Conservation (phyloP, 139 green algal species). For the Edaphochlamys debaryana region DNA sequence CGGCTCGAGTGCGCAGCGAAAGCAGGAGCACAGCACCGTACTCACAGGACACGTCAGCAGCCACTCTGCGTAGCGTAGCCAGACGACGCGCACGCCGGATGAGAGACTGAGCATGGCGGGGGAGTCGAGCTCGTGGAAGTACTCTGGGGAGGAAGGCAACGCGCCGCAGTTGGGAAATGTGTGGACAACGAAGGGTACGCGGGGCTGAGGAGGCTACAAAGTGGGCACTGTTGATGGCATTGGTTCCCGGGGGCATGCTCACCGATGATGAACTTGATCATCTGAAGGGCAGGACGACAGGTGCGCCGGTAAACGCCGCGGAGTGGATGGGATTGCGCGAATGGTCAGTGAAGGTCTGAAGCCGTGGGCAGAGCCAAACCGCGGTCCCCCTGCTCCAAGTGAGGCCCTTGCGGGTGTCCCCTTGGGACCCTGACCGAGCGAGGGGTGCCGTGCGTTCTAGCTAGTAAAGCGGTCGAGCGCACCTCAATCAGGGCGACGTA, state of each 20-base stretch:
- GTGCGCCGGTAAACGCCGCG: too few relatives aligned
- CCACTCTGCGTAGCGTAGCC: constrained; percentile 65
- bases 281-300: neutral
- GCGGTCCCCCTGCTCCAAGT: too few relatives aligned
- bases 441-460: too few relatives aligned
- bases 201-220: neutral
- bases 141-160: neutral
- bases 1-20: too few relatives aligned
- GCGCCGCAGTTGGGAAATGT: neutral
- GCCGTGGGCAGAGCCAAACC: too few relatives aligned
- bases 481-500: constrained; percentile 56
- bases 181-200: neutral
- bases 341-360: too few relatives aligned
- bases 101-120: constrained; percentile 39
- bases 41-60: constrained; percentile 64
- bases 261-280: neutral
- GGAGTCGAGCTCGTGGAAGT: constrained; percentile 42
- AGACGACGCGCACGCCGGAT: constrained; percentile 1
- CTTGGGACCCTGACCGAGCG: too few relatives aligned
- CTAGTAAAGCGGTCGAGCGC: too few relatives aligned
- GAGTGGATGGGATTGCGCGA: too few relatives aligned
- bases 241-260: too few relatives aligned
- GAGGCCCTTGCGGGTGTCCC: too few relatives aligned
- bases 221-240: neutral
- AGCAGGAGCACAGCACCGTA: too few relatives aligned